Conservation (phyloP, 2,329 filamentous ascomycete genomes). For the Fusarium sp. region DNA sequence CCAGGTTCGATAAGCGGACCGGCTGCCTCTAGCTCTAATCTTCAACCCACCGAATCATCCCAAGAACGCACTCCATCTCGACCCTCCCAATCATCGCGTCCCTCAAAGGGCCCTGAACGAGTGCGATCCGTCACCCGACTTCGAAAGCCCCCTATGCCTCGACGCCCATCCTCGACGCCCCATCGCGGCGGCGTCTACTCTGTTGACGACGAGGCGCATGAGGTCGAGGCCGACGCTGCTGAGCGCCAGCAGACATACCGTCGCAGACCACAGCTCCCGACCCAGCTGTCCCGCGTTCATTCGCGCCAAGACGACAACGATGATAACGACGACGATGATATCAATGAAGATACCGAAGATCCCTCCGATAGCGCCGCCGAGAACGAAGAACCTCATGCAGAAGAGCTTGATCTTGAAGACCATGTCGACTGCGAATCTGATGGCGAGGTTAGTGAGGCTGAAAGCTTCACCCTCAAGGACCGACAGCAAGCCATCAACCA, state of each 20-base stretch:
- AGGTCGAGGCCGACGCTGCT: constrained; percentile 78
- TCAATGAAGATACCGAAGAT: constrained; percentile 37
- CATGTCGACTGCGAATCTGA: constrained; percentile 74
- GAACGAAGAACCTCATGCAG: constrained; percentile 48
- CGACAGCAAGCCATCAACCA: constrained; percentile 98
- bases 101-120: constrained; percentile 59
- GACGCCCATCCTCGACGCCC: constrained; percentile 78
- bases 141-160: constrained; percentile 79
- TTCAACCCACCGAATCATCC: constrained; percentile 52
- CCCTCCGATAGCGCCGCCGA: constrained; percentile 45
- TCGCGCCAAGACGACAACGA: constrained; percentile 46
- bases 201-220: constrained; percentile 86
- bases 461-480: constrained; percentile 98
- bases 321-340: constrained; percentile 27
- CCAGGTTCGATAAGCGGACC: constrained; percentile 45
- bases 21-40: constrained; percentile 44
- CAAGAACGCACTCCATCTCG: constrained; percentile 55
- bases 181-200: constrained; percentile 90
- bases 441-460: constrained; percentile 85
- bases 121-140: constrained; percentile 63
- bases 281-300: constrained; percentile 57
- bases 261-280: constrained; percentile 50
- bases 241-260: constrained; percentile 59
- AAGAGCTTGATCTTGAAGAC: constrained; percentile 59
- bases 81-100: constrained; percentile 53